These are phyloP conservation scores for Spinacia oleracea DNA, from an alignment of 179 eudicot species.

Conservation along the genomic window DNA sequence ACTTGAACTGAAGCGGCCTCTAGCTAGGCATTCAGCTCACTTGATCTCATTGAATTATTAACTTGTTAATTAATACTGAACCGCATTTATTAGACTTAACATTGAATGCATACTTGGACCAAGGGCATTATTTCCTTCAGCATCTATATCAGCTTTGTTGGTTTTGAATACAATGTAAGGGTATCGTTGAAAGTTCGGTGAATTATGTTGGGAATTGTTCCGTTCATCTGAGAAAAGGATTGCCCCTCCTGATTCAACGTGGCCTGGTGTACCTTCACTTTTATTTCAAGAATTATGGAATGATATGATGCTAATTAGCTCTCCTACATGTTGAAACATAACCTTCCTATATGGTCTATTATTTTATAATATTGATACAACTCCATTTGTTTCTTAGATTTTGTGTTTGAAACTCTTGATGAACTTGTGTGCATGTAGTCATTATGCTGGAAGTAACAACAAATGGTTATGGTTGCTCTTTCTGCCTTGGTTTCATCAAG, in stretches of 20 bases:
- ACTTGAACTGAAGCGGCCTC: too few relatives aligned
- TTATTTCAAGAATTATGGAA: neutral
- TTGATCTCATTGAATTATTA: too few relatives aligned
- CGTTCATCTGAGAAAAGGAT: neutral
- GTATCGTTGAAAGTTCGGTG: too few relatives aligned
- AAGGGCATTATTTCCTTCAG: too few relatives aligned
- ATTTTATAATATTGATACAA: neutral
- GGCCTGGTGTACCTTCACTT: neutral
- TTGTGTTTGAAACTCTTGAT: too few relatives aligned
- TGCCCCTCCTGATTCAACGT: neutral
- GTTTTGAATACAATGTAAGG: neutral
- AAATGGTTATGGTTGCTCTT: neutral
- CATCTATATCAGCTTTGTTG: neutral
- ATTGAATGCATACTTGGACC: too few relatives aligned
- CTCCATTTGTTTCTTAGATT: conserved; percentile 1
- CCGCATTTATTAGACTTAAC: too few relatives aligned
- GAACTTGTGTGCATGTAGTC: neutral
- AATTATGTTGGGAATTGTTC: neutral
- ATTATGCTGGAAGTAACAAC: neutral
- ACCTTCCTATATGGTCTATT: neutral
- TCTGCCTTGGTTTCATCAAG: conserved; percentile 8
- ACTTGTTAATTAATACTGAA: too few relatives aligned
- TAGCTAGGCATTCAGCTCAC: too few relatives aligned
- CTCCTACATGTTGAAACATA: neutral
- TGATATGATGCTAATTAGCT: neutral